Evolutionary conservation across 176 grass and related monocot species (phyloP), one percentile per base, ranked within the genome.

Genomic region (Themeda triandra): DNA sequence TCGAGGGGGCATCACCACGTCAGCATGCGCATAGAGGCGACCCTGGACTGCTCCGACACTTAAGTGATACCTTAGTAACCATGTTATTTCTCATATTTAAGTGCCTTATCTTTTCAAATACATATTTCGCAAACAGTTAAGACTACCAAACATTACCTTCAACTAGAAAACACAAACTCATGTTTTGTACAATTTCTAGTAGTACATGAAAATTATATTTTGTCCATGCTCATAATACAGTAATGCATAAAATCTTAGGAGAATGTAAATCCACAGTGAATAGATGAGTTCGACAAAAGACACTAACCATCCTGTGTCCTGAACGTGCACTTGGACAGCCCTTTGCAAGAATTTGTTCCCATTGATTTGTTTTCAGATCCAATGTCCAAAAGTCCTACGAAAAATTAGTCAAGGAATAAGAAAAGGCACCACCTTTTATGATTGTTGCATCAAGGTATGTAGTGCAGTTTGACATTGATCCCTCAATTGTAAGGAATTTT

Each of bases 241-340:
- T 60, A 60, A 41, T 27, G 56, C 72, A 66, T 10, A 75, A 51
- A 70, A 70, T 8, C n/a, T 59, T 41, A 69, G 37, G 18, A 82
- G 15, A 81, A 63, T 53, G 14, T 19, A 27, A 65, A 13, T 35
- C 21, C 48, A 21, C 13, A 84, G 29, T 44, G 36, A 82, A 79
- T 51, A 82, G 27, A 39, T 35, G n/a, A 83, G 83, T 67, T 56
- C 12, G 75, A 71, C 29, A 31, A 54, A 63, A 80, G 31, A 10
- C 13, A 83, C 65, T 76, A 87, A 98, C 96, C 93, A 98, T 98
- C 65, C 93, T 87, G 76, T 98, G 96, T 66, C 96, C 95, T 60
- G 96, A 98, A 64, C 96, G 92, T 84, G 96, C 96, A 93, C 89
- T 98, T 80, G 96, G 96, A 73, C 91, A 98, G n/a, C 92, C 87